Evolutionary conservation across 192 early-diverging fungal genomes (phyloP).

Genomic region (Borealophlyctis nickersoniae): DNA sequence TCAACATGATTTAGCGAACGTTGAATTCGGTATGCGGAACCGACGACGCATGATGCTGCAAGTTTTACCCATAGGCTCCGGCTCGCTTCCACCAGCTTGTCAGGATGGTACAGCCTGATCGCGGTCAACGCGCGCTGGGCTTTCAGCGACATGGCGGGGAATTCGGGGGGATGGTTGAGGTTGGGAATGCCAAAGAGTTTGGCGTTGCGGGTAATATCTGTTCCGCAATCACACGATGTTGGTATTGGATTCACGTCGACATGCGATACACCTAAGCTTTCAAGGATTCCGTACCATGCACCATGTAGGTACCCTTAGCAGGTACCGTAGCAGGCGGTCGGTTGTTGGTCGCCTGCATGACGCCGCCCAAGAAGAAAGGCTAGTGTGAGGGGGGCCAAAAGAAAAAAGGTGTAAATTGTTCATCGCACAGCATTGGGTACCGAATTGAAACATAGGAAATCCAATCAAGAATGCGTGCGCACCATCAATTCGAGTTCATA

Average conservation of each 20-base stretch:
- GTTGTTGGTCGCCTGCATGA: not conserved
- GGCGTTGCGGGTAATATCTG: not conserved
- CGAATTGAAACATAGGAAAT: no score
- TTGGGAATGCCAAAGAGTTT: not conserved
- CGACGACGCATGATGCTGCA: no score
- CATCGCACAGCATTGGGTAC: no score
- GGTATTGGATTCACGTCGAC: not conserved
- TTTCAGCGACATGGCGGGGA: conserved; percentile 28
- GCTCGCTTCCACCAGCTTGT: conserved; percentile 21
- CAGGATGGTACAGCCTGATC: conserved; percentile 22
- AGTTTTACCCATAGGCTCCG: conserved; percentile 32
- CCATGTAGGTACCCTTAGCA: not conserved
- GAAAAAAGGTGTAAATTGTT: no score
- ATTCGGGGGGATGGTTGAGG: conserved; percentile 3
- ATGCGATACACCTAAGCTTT: not conserved
- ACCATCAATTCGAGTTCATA: not conserved
- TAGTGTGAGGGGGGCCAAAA: no score
- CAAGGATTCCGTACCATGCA: no score
- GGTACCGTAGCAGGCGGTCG: not conserved
- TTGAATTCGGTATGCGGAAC: no score
- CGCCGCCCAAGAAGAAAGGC: not conserved
- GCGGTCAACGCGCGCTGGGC: conserved; percentile 33
- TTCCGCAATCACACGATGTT: not conserved
- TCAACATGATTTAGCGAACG: no score
- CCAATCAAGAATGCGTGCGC: no score